Evolutionary conservation across 2,329 filamentous ascomycete genomes (phyloP), one percentile per base, ranked within the genome.

Genomic region (Venturia asperata): DNA sequence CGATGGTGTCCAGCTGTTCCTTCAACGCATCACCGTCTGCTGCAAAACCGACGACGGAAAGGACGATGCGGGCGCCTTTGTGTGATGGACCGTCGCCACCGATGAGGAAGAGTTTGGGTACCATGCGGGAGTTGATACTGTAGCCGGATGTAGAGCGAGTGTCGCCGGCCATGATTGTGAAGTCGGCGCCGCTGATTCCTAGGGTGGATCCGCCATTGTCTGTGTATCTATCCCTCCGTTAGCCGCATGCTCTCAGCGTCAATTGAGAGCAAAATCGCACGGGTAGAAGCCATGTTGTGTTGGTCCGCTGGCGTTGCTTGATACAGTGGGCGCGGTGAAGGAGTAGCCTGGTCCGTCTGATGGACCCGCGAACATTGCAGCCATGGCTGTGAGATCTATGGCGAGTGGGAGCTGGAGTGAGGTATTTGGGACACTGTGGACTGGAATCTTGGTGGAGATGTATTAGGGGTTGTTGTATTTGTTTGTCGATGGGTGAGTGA

Each of bases 151-250:
- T 96, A 74, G 91, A 91, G 76, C 94, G 90, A 71, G 94, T 99
- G 81, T 99, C 94, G 79, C 95, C 94, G 56, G 94, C 94, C 76
- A 99, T 87, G 80, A 99, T 95, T 74, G 92, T 87, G 82, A 97
- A 99, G 81, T 95, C 90, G 74, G 87, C 87, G 71, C 95, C 94
- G 47, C 91, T 88, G 77, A 99, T 97, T 73, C 92, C 94, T 65
- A 99, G 86, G 64, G 94, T 97, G 67, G 92, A 96, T 71, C 94
- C 94, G 71, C 94, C 94, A 77, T 99, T 99, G 82, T 99, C 93
- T 70, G 94, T 95, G 80, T 99, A 99, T 71, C 90, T 94, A 71
- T 43, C 61, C 6, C 30, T 58, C 39, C 43, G 34, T 74, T 67
- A 73, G 69, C 21, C 39, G 9, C 30, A 45, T 49, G 13, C 55